These are phyloP conservation scores for Aspergillus ustus DNA, from an alignment of 2,329 filamentous ascomycete genomes.

Conservation along the genomic window DNA sequence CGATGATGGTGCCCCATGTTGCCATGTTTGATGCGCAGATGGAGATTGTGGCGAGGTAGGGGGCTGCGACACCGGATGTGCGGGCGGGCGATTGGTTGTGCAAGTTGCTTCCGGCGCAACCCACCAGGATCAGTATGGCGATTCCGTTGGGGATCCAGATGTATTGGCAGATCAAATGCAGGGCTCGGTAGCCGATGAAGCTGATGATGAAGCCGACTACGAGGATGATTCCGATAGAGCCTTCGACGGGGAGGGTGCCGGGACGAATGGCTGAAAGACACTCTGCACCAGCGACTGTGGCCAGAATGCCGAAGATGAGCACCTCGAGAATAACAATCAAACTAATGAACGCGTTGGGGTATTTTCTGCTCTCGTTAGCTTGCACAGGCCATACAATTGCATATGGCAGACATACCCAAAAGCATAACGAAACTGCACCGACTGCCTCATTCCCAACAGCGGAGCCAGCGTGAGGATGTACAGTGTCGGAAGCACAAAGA, in stretches of 20 bases:
- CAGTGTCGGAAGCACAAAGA: conserved; percentile 5
- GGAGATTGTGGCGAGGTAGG: conserved; percentile 5
- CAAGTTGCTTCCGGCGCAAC: not conserved
- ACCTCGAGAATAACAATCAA: conserved; percentile 5
- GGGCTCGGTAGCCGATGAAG: conserved; percentile 2
- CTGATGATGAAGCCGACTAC: conserved; percentile 1
- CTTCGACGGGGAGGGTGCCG: conserved; percentile 2
- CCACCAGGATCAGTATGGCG: not conserved
- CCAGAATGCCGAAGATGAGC: conserved; percentile 5
- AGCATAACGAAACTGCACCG: conserved; percentile 4
- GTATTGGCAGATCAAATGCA: conserved; percentile 6
- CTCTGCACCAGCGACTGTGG: not conserved
- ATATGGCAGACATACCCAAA: not conserved
- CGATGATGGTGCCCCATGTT: conserved; percentile 7
- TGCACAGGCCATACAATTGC: not conserved
- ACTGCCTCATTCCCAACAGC: conserved; percentile 1
- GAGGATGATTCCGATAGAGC: conserved; percentile 8
- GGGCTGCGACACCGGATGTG: not conserved
- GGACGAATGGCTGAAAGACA: conserved; percentile 1
- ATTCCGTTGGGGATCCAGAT: conserved; percentile 3
- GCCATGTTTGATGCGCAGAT: conserved; percentile 9
- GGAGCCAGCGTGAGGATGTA: conserved; percentile 6
- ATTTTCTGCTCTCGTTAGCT: not conserved
- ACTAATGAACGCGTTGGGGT: conserved; percentile 6
- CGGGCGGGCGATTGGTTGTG: not conserved